phyloP scores from a whole-genome alignment of 1,284 basidiomycete genomes.

The Ustilago cynodontis region DNA sequence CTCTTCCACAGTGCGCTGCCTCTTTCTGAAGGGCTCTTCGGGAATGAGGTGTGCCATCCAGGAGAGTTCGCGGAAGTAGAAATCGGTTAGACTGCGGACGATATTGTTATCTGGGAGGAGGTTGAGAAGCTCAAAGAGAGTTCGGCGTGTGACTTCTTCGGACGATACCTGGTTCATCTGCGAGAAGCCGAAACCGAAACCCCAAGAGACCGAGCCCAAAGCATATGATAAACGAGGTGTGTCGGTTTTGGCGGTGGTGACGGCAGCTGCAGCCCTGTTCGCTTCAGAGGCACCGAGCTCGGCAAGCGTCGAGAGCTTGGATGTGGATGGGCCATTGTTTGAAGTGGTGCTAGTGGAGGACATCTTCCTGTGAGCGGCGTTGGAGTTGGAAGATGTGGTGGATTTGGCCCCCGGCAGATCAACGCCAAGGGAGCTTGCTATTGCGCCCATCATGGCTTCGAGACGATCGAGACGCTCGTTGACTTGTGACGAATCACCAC shows the following conservation, averaged over 20 bases:
- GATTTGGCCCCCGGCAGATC: slow-evolving; percentile 32
- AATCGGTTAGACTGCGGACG: slow-evolving; percentile 35
- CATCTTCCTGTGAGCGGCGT: slow-evolving; percentile 20
- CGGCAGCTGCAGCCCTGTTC: slow-evolving; percentile 34
- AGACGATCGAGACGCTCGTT: slow-evolving; percentile 55
- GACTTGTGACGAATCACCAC: slow-evolving; percentile 30
- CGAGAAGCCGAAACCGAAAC: slow-evolving; percentile 52
- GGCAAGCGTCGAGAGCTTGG: slow-evolving; percentile 49
- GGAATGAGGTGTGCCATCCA: slow-evolving; percentile 51
- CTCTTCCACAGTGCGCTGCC: slow-evolving; percentile 32
- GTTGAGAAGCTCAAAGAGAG: slow-evolving; percentile 44
- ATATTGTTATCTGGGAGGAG: slow-evolving; percentile 40
- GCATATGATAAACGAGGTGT: slow-evolving; percentile 15
- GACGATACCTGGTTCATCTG: slow-evolving; percentile 35
- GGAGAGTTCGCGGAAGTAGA: slow-evolving; percentile 54
- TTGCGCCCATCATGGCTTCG: slow-evolving; percentile 55
- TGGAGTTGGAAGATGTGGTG: not conserved
- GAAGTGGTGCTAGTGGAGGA: slow-evolving; percentile 25
- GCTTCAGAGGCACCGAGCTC: slow-evolving; percentile 48
- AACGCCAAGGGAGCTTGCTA: slow-evolving; percentile 47
- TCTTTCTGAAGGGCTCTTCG: slow-evolving; percentile 30
- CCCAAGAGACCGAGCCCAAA: slow-evolving; percentile 33
- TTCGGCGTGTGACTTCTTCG: slow-evolving; percentile 39
- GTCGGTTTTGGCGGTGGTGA: slow-evolving; percentile 6
- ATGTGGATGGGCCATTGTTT: slow-evolving; percentile 17